Conservation (phyloP, 2,329 filamentous ascomycete species). For the Epichloe typhina region DNA sequence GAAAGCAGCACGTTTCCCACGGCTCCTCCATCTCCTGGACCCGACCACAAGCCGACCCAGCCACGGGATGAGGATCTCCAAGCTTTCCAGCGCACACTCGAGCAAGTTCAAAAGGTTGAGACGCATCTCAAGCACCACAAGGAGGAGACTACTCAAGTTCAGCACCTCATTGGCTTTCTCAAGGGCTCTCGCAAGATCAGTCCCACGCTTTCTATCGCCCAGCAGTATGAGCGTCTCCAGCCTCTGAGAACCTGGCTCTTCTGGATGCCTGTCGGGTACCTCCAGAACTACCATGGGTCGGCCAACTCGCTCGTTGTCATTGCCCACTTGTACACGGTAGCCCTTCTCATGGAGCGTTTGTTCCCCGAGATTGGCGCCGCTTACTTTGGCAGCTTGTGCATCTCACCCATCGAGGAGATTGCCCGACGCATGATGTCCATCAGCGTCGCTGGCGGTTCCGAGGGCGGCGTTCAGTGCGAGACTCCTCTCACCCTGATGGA, state of each 20-base stretch:
- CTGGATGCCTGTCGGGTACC: constrained; percentile 78
- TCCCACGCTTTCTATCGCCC: constrained; percentile 56
- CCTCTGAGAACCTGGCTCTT: constrained; percentile 87
- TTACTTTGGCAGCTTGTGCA: constrained; percentile 71
- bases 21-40: constrained; percentile 48
- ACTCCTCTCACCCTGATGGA: constrained; percentile 57
- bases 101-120: constrained; percentile 56
- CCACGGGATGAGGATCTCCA: constrained; percentile 58
- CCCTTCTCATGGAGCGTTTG: constrained; percentile 75
- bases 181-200: constrained; percentile 59
- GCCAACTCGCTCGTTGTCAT: constrained; percentile 70
- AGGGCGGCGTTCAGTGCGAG: constrained; percentile 36
- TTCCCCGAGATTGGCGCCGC: constrained; percentile 85
- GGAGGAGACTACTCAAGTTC: constrained; percentile 55
- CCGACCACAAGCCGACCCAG: constrained; percentile 47
- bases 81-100: constrained; percentile 52
- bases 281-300: constrained; percentile 65
- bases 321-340: constrained; percentile 82
- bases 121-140: constrained; percentile 53
- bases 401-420: constrained; percentile 77
- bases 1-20: constrained; percentile 64
- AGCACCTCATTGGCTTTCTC: constrained; percentile 59
- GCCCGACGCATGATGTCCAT: constrained; percentile 59
- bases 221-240: constrained; percentile 84
- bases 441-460: constrained; percentile 44